phyloP scores from a whole-genome alignment of 495 filamentous ascomycete genomes.

The Neurospora hispaniola region DNA sequence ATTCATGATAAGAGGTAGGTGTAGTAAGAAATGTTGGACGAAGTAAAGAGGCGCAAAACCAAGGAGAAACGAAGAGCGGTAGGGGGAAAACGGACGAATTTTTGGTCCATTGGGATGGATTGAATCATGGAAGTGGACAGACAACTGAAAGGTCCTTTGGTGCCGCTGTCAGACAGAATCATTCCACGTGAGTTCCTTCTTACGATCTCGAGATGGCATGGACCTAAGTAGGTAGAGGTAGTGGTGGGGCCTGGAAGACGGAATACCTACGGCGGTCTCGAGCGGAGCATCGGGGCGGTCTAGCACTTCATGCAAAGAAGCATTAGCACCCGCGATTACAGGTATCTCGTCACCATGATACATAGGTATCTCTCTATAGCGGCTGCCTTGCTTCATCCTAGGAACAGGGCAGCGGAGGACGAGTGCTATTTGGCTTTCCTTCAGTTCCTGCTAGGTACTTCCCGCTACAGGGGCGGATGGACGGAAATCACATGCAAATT shows the following conservation, averaged over 20 bases:
- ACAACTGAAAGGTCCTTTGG: neutral
- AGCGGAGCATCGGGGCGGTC: neutral
- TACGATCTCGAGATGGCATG: neutral
- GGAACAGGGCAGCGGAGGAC: no score
- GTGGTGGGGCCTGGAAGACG: neutral
- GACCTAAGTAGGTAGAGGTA: no score
- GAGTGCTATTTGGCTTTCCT: no score
- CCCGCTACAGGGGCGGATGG: neutral
- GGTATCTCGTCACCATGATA: no score
- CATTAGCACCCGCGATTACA: no score
- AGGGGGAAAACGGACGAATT: neutral
- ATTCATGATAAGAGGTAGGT: neutral
- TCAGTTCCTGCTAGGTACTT: no score
- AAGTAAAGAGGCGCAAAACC: neutral
- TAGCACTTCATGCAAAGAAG: neutral
- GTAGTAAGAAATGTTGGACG: neutral
- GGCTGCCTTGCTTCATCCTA: no score
- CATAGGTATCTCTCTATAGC: no score
- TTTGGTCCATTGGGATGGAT: neutral
- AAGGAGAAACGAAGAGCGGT: neutral
- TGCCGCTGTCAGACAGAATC: neutral
- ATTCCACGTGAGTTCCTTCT: neutral
- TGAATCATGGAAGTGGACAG: neutral
- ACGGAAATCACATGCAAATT: neutral
- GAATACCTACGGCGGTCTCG: neutral